Conservation (phyloP, 352 stramenopile species). For the Phytophthora uliginosa region DNA sequence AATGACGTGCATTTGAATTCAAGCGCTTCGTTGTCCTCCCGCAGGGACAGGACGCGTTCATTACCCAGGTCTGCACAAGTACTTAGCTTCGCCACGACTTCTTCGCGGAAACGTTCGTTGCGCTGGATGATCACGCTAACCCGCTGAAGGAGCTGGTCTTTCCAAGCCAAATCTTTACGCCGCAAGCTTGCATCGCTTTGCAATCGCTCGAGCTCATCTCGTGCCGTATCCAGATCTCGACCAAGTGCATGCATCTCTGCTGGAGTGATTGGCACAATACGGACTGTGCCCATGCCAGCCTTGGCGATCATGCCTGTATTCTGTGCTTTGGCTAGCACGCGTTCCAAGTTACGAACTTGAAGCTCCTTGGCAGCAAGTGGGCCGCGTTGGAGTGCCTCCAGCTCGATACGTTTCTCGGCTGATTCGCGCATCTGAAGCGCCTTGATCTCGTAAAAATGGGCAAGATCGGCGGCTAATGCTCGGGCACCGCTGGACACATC, state of each 20-base stretch:
- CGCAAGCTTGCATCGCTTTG: conserved; percentile 51
- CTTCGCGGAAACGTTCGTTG: conserved; percentile 67
- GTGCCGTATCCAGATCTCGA: conserved; percentile 55
- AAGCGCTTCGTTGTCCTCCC: conserved; percentile 67
- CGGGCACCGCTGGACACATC: conserved; percentile 43
- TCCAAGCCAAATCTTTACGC: conserved; percentile 62
- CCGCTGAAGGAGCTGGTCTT: conserved; percentile 73
- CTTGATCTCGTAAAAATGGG: conserved; percentile 73
- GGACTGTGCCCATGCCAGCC: conserved; percentile 73
- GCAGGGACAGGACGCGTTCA: conserved; percentile 62
- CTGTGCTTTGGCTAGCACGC: conserved; percentile 70
- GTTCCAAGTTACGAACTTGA: conserved; percentile 65
- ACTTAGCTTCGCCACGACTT: conserved; percentile 52
- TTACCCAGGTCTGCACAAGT: conserved; percentile 57
- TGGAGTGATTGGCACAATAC: conserved; percentile 66
- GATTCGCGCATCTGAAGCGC: conserved; percentile 58
- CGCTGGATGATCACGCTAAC: conserved; percentile 76
- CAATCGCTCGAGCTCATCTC: conserved; percentile 50
- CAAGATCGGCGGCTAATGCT: conserved; percentile 57
- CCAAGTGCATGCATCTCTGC: conserved; percentile 53
- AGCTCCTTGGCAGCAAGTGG: conserved; percentile 49
- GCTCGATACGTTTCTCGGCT: conserved; percentile 37
- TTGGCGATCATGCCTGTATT: conserved; percentile 79
- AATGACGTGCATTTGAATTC: conserved; percentile 48
- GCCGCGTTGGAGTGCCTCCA: conserved; percentile 39